Evolutionary conservation across 2,329 filamentous ascomycete genomes (phyloP), one percentile per base, ranked within the genome.

Genomic region (Fusarium ambrosium): DNA sequence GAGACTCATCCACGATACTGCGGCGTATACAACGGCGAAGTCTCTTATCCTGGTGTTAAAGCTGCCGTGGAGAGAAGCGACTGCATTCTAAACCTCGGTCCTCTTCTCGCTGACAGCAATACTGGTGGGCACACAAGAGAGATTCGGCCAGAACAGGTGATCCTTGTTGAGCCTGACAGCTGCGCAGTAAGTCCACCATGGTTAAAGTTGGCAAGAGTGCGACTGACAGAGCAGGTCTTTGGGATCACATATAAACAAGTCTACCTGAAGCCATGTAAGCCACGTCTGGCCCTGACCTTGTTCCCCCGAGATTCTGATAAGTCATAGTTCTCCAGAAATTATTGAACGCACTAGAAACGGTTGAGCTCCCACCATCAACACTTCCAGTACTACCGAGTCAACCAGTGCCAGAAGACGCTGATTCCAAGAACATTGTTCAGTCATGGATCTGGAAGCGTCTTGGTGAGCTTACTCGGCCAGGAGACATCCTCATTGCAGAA

Each of bases 391-490:
- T 70, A 11, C 68, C 68, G 5, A 22, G 9, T 1, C 43, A 37
- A 20, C 43, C 27, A 29, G 22, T 34, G 3, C 53, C 64, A 32
- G 20, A 14, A 7, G 64, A 67, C 39, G 13, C n/a, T 2, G 39
- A 58, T 41, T 68, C 60, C 5, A 56, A 62, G 7, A 22, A 64
- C 0, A 68, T 70, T 48, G 60, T 68, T 4, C 68, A 70, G 18
- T 70, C 68, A 2, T 70, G 68, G 68, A 70, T 70, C 7, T 70
- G 68, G 68, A 67, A 68, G 22, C 68, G 68, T 2, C 39, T 70
- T 2, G 68, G 68, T 5, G 24, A 43, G 10, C 53, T 67, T 27
- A 60, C 68, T 14, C 18, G 43, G 9, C 39, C 63, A 4, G 68
- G 64, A 9, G 68, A 70, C 18, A 37, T 70, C n/a, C 58, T 70